Evolutionary conservation across 2,329 filamentous ascomycete species (phyloP).

Genomic region (Xylaria digitata): DNA sequence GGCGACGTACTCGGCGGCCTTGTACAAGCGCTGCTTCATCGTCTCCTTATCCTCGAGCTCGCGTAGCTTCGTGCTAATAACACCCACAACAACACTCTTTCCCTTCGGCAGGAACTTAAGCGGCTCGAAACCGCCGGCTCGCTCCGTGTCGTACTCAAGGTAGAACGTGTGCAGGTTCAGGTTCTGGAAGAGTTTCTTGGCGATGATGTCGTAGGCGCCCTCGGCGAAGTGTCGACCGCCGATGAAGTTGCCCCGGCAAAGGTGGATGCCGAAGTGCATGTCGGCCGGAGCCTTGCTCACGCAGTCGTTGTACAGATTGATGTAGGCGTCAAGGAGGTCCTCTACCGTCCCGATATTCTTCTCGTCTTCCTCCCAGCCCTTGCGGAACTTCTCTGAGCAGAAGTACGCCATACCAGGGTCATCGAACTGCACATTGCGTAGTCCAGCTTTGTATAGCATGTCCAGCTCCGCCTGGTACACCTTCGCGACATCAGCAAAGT

Average conservation of each 20-base stretch:
- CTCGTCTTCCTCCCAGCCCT: constrained; percentile 74
- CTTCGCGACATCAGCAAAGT: constrained; percentile 73
- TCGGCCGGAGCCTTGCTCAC: constrained; percentile 72
- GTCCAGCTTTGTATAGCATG: constrained; percentile 70
- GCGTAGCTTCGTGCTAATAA: constrained; percentile 72
- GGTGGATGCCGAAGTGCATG: constrained; percentile 80
- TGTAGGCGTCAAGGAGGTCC: constrained; percentile 79
- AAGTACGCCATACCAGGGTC: constrained; percentile 78
- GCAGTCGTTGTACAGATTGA: constrained; percentile 80
- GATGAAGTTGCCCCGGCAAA: constrained; percentile 77
- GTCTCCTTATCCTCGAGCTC: constrained; percentile 72
- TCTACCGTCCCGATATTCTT: constrained; percentile 76
- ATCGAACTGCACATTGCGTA: constrained; percentile 75
- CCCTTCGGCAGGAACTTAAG: constrained; percentile 68
- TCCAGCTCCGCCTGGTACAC: constrained; percentile 73
- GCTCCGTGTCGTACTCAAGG: constrained; percentile 74
- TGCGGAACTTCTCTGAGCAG: constrained; percentile 77
- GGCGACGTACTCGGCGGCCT: constrained; percentile 75
- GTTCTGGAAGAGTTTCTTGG: constrained; percentile 72
- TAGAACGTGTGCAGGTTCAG: constrained; percentile 75
- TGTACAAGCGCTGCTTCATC: constrained; percentile 68
- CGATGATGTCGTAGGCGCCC: constrained; percentile 74
- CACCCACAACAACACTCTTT: constrained; percentile 73
- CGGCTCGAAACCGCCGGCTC: constrained; percentile 74
- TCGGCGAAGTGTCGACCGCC: constrained; percentile 74